Percentiles rank a stretch among this genome's conserved stretches.
These are phyloP conservation scores for Nematocida minor DNA, from an alignment of 371 early-diverging fungal species.

Conservation along the genomic window DNA sequence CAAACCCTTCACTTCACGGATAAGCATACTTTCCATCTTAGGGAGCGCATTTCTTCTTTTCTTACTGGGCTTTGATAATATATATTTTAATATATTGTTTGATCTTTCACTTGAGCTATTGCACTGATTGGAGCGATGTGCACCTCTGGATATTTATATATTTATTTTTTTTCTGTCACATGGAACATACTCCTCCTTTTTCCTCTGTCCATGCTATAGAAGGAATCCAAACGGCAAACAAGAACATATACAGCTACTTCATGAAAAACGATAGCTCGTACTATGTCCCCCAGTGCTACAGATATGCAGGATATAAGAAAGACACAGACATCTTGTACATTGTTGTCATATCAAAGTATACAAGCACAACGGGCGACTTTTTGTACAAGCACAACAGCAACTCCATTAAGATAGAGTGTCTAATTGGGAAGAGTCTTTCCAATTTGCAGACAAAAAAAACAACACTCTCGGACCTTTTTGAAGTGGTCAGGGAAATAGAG, in stretches of 20 bases:
- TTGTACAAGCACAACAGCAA: constrained; percentile 41
- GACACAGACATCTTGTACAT: constrained; percentile 28
- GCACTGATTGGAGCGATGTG: background rate
- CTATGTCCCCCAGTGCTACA: constrained; percentile 47
- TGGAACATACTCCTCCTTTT: constrained; percentile 33
- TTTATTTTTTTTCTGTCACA: background rate
- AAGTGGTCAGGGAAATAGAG: constrained; percentile 26
- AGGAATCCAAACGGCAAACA: constrained; percentile 59
- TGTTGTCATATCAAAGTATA: constrained; percentile 46
- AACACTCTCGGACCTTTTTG: constrained; percentile 14
- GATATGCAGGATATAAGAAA: constrained; percentile 52
- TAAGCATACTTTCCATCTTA: no score
- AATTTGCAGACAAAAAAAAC: constrained; percentile 6
- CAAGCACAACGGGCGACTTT: constrained; percentile 10
- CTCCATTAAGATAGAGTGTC: constrained; percentile 17
- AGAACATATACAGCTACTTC: constrained; percentile 64
- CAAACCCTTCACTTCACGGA: no score
- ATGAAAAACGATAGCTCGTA: constrained; percentile 61
- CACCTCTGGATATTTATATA: background rate
- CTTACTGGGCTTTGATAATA: no score
- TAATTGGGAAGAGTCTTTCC: background rate
- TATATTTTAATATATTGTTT: no score
- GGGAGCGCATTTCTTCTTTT: no score
- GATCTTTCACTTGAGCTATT: no score
- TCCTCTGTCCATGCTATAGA: constrained; percentile 30